These are phyloP conservation scores for Penicillium capsulatum DNA, from an alignment of 2,329 filamentous ascomycete genomes.

Conservation along the genomic window DNA sequence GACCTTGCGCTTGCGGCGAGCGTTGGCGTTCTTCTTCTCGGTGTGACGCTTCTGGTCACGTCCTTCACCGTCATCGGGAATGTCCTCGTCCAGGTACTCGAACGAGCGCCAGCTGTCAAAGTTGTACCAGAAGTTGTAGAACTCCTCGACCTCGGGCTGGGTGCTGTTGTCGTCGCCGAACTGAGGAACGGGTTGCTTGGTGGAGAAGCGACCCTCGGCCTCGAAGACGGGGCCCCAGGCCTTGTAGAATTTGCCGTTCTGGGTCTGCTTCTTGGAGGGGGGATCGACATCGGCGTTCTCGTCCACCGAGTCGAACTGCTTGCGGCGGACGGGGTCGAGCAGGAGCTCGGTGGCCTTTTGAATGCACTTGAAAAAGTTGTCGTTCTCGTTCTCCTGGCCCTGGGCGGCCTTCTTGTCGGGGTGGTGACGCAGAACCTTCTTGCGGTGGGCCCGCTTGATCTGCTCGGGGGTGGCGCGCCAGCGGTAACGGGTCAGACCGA, in stretches of 20 bases:
- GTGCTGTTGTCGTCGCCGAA: conserved; percentile 80
- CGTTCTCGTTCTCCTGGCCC: conserved; percentile 76
- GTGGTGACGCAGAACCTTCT: conserved; percentile 99
- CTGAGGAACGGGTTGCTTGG: conserved; percentile 77
- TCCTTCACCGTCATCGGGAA: conserved; percentile 97
- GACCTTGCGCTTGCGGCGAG: conserved; percentile 98
- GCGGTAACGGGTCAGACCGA: conserved; percentile 88
- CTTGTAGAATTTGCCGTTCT: conserved; percentile 91
- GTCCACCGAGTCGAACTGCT: conserved; percentile 95
- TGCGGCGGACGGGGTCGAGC: conserved; percentile 82
- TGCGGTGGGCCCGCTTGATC: conserved; percentile 98
- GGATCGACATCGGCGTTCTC: conserved; percentile 89
- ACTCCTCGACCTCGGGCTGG: conserved; percentile 85
- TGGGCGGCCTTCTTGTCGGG: conserved; percentile 97
- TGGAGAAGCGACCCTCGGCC: conserved; percentile 88
- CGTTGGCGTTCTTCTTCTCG: conserved; percentile 96
- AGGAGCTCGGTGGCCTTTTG: conserved; percentile 96
- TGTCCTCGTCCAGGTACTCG: conserved; percentile 98
- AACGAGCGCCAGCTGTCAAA: conserved; percentile 98
- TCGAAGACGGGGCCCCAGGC: conserved; percentile 88
- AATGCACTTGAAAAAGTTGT: conserved; percentile 99
- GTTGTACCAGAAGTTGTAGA: conserved; percentile 99
- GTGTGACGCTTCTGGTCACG: conserved; percentile 98
- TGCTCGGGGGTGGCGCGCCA: conserved; percentile 92
- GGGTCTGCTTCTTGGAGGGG: conserved; percentile 82